Evolutionary conservation across 176 grass and related monocot genomes (phyloP), one percentile per base, ranked within the genome.

Genomic region (Avena atlantica): DNA sequence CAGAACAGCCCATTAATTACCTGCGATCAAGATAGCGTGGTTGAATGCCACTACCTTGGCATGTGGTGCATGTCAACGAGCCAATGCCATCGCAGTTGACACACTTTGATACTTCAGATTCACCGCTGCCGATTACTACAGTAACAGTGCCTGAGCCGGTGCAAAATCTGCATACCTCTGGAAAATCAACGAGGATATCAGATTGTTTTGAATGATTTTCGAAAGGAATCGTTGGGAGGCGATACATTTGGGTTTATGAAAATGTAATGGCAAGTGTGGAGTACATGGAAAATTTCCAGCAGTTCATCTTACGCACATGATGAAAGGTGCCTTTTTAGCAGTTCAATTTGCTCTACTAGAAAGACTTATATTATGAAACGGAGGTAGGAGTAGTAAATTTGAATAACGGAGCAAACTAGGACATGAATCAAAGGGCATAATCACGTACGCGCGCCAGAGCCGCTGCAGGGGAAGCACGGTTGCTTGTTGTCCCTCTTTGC

Each of bases 11-110:
- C 75, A 50, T 58, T 90, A 99, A 50, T 58, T 92, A 99, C 97
- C 97, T 99, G 87, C 94, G 97, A 78, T 99, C 97, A 81, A 99
- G 97, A 87, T 96, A 99, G 78, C 97, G 92, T 65, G 97, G 97
- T 91, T 99, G 97, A 86, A 99, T 96, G 74, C 97, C 94, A 40
- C 83, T 80, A 51, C 94, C 97, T 93, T 99, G 97, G 76, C 97
- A 99, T 76, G 97, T 99, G 52, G 94, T 99, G 86, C 94, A 99
- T 78, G 97, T 99, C 81, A 94, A 92, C 2, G 94, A 94, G 80
- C 97, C 97, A 21, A 90, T 93, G 21, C 94, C 94, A 0, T 92
- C 92, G 77, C 97, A 96, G 75, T 94, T 99, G 81, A 99, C 89
- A 6, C 97, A 96, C 5, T 96, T 85, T 52, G 97, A 99, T 53